phyloP scores from a whole-genome alignment of 2,329 filamentous ascomycete species.

The Sordariomycetes sp. region DNA sequence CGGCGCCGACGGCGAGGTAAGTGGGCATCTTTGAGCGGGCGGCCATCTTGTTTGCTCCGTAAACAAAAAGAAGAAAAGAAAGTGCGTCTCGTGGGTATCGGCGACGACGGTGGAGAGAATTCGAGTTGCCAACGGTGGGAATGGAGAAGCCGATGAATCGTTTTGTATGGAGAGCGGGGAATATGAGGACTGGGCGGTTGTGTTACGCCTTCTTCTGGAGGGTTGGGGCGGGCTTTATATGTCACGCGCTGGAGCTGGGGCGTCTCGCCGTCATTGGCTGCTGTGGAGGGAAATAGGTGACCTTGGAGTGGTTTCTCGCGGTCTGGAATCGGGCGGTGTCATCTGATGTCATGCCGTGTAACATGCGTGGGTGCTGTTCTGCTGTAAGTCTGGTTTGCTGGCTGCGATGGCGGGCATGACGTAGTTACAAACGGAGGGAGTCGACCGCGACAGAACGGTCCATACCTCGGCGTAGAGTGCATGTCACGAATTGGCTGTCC shows the following conservation, averaged over 20 bases:
- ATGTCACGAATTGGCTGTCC: too few species aligned
- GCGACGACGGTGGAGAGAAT: background rate
- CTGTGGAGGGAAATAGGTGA: background rate
- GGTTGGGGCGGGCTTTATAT: background rate
- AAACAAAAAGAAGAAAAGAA: background rate
- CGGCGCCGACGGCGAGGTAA: slow-evolving; percentile 47
- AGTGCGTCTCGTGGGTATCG: background rate
- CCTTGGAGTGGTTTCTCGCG: background rate
- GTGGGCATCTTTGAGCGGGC: slow-evolving; percentile 28
- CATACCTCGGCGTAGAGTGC: too few species aligned
- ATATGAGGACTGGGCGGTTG: too few species aligned
- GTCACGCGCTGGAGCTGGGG: background rate
- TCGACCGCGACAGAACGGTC: too few species aligned
- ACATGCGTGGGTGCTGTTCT: too few species aligned
- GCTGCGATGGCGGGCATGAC: too few species aligned
- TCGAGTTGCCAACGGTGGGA: background rate
- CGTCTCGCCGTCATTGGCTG: background rate
- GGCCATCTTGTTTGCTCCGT: slow-evolving; percentile 20
- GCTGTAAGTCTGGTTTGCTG: too few species aligned
- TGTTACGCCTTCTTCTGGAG: too few species aligned
- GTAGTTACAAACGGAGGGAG: too few species aligned
- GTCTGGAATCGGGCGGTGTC: background rate
- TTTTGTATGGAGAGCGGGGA: background rate
- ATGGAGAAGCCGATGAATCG: background rate
- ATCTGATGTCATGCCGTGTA: slow-evolving; percentile 4